phyloP scores from a whole-genome alignment of 2,329 filamentous ascomycete species.

The Arthroderma uncinatum region DNA sequence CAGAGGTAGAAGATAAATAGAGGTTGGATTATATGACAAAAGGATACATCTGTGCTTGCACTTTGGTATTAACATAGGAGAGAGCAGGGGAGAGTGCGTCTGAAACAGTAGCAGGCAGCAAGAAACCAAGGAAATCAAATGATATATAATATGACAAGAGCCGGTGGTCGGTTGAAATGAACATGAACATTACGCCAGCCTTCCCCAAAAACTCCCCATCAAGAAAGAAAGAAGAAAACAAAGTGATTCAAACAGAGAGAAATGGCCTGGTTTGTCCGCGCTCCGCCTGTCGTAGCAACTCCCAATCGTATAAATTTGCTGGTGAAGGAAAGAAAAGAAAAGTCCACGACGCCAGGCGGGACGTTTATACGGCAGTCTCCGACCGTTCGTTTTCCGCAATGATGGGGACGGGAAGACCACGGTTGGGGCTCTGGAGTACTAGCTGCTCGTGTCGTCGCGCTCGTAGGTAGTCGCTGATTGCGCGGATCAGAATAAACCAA shows the following conservation, averaged over 20 bases:
- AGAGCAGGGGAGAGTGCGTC: not conserved
- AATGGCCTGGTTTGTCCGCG: not conserved
- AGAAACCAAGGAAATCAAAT: not conserved
- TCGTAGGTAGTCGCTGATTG: conserved; percentile 80
- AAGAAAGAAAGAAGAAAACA: not conserved
- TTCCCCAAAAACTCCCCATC: not conserved
- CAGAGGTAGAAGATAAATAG: not conserved
- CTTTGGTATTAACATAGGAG: conserved; percentile 3
- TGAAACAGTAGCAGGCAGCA: not conserved
- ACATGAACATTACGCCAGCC: not conserved
- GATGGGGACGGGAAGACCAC: conserved; percentile 71
- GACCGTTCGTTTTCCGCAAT: conserved; percentile 75
- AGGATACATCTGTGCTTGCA: not conserved
- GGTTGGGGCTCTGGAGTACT: conserved; percentile 82
- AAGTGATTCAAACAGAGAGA: not conserved
- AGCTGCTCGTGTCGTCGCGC: conserved; percentile 85
- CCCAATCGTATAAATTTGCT: not conserved
- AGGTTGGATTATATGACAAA: conserved; percentile 1
- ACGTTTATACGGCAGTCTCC: conserved; percentile 57
- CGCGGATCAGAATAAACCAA: conserved; percentile 93
- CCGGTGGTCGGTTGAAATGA: not conserved
- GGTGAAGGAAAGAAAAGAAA: not conserved
- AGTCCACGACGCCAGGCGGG: not conserved
- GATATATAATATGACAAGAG: not conserved
- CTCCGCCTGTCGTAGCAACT: not conserved